Conservation (phyloP, 2,329 filamentous ascomycete species). For the Venturia effusa region DNA sequence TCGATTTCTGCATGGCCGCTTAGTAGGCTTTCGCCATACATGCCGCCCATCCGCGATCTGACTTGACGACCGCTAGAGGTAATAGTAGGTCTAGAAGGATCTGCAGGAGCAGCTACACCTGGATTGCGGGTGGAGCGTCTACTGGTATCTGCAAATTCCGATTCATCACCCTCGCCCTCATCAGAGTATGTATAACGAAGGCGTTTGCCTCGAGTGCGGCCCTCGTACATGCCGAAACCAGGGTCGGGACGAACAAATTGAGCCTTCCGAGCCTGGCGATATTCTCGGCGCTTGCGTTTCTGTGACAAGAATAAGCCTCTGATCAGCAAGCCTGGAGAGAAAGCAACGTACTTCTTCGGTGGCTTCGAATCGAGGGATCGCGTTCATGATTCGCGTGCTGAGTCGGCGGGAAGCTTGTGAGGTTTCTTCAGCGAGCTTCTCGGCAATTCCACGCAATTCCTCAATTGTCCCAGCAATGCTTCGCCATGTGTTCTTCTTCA, state of each 20-base stretch:
- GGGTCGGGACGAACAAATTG: slow-evolving; percentile 80
- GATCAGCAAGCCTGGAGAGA: neutral
- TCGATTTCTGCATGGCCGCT: slow-evolving; percentile 37
- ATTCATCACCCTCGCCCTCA: slow-evolving; percentile 60
- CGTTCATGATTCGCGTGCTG: slow-evolving; percentile 63
- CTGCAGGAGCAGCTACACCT: slow-evolving; percentile 60
- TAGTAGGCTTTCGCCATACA: slow-evolving; percentile 53
- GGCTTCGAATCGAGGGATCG: slow-evolving; percentile 82
- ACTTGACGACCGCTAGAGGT: slow-evolving; percentile 87
- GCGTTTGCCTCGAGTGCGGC: slow-evolving; percentile 88
- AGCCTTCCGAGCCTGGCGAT: slow-evolving; percentile 74
- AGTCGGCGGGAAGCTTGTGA: slow-evolving; percentile 71
- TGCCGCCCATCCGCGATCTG: slow-evolving; percentile 50
- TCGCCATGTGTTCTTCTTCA: slow-evolving; percentile 75
- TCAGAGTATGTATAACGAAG: slow-evolving; percentile 96
- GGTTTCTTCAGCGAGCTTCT: slow-evolving; percentile 68
- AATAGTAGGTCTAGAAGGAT: slow-evolving; percentile 51
- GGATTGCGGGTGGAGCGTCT: slow-evolving; percentile 51
- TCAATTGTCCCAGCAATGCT: slow-evolving; percentile 86
- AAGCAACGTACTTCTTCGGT: slow-evolving; percentile 63
- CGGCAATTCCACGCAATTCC: slow-evolving; percentile 63
- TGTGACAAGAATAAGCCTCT: slow-evolving; percentile 26
- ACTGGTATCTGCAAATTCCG: slow-evolving; percentile 41
- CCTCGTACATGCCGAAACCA: slow-evolving; percentile 89
- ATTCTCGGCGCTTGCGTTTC: slow-evolving; percentile 91